Percentiles rank a stretch among this genome's conserved stretches.
Evolutionary conservation across 2,329 filamentous ascomycete species (phyloP).

Genomic region (Exophiala sp.): DNA sequence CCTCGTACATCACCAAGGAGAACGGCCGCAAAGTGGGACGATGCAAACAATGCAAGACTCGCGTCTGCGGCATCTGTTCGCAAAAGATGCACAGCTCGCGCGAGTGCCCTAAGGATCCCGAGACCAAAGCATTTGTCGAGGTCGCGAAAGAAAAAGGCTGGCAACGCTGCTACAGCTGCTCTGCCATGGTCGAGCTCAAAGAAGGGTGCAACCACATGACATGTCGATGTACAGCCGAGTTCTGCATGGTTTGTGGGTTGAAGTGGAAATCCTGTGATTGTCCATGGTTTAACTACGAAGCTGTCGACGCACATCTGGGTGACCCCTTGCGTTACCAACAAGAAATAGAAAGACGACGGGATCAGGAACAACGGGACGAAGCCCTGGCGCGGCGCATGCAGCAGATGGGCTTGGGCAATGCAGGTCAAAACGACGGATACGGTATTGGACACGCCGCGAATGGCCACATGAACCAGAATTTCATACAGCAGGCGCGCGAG

Average conservation of each 20-base stretch:
- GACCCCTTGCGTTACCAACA: constrained; percentile 43
- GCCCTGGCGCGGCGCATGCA: constrained; percentile 52
- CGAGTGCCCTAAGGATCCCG: constrained; percentile 62
- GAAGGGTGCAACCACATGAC: constrained; percentile 88
- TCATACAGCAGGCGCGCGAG: constrained; percentile 39
- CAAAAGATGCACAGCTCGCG: constrained; percentile 66
- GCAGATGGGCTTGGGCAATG: constrained; percentile 35
- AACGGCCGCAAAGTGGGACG: constrained; percentile 62
- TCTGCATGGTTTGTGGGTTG: constrained; percentile 79
- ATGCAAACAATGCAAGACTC: constrained; percentile 68
- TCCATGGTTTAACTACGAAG: constrained; percentile 69
- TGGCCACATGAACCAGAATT: constrained; percentile 61
- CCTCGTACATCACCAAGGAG: constrained; percentile 61
- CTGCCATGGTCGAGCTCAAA: constrained; percentile 70
- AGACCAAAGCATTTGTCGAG: constrained; percentile 47
- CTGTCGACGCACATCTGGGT: constrained; percentile 50
- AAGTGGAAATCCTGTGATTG: constrained; percentile 84
- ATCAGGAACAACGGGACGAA: constrained; percentile 51
- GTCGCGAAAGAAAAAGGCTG: constrained; percentile 69
- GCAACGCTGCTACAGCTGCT: constrained; percentile 77
- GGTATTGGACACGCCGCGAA: constrained; percentile 22
- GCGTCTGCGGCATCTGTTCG: constrained; percentile 72
- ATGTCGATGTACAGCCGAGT: constrained; percentile 77
- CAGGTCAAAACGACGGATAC: constrained; percentile 6
- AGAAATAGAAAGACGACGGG: constrained; percentile 44